Conservation (phyloP, 192 early-diverging fungal genomes). For the Coemansia sp. region DNA sequence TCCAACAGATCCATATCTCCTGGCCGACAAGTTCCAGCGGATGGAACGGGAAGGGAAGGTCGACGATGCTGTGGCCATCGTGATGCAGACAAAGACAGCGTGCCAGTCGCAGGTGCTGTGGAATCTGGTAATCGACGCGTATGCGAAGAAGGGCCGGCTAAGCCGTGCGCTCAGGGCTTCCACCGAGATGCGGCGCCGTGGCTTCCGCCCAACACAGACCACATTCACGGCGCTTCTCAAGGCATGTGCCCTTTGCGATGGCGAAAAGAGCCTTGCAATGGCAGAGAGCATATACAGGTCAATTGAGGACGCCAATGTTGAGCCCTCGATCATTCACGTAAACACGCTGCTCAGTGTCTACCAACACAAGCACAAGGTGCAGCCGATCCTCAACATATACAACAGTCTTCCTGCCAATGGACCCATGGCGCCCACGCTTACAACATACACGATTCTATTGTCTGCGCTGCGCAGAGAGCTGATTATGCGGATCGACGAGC, state of each 20-base stretch:
- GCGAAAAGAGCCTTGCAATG: conserved; percentile 29
- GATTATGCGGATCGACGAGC: conserved; percentile 11
- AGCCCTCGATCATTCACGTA: conserved; percentile 33
- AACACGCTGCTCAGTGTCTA: conserved; percentile 45
- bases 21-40: conserved; percentile 49
- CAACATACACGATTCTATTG: conserved; percentile 44
- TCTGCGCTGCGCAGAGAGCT: conserved; percentile 42
- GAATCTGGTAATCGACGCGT: conserved; percentile 53
- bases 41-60: conserved; percentile 31
- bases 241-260: conserved; percentile 35
- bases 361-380: conserved; percentile 36
- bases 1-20: conserved; percentile 40
- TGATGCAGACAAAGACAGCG: conserved; percentile 42
- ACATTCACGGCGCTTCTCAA: conserved; percentile 48
- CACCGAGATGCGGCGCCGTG: conserved; percentile 49
- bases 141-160: conserved; percentile 40
- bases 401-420: conserved; percentile 29
- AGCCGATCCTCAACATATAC: conserved; percentile 20
- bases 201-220: conserved; percentile 38
- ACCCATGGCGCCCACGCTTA: conserved; percentile 31
- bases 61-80: conserved; percentile 52
- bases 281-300: conserved; percentile 30
- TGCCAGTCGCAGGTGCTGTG: conserved; percentile 44
- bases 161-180: conserved; percentile 39
- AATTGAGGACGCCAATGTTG: conserved; percentile 14